Base-by-base conservation (phyloP, 805 yeast species). In the Ogataea chonburiensis region DNA sequence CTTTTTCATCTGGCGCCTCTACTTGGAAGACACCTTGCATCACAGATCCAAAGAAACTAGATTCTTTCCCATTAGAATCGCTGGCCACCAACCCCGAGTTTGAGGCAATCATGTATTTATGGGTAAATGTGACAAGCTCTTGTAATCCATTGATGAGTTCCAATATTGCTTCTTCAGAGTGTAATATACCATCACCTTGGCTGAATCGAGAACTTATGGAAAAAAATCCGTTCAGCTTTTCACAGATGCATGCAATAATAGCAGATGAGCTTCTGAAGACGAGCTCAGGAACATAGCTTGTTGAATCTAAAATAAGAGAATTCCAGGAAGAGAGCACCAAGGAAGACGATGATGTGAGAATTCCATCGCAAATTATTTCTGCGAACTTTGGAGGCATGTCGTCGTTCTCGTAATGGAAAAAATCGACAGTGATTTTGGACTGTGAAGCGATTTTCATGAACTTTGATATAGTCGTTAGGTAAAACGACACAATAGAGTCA, bases 21-120 rank as follows among this genome's bases (percentile, higher is more conserved):
- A 79, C 75, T 37, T 76, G 81, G 52, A 85, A 82, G 0, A 85
- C 94, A 2, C 93, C 93, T 44, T 81, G 84, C 36, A 85, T 82
- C 16, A 79, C 82, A 36, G 73, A 72, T 0, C 81, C 81, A 31
- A 84, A 67, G 59, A 81, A 73, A 14, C 86, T 75, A 16, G 72
- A 56, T 26, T 73, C 76, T 23, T 45, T 48, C 8, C 41, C 45
- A 5, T 27, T 31, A 3, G 45, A 30, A 10, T 43, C 40, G 23
- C 34, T 43, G 2, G 53, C 38, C 23, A 46, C 34, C 4, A 28
- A 42, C 8, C 52, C 55, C 4, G 53, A 42, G 4, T 38, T 28
- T 5, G 51, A 37, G 28, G 45, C 45, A 6, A 45, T 45, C 40
- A 78, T 52, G 44, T 70, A 75, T 19, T 76, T 70, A 53, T 83